Conservation (phyloP, 2,329 filamentous ascomycete species). For the Fusarium lateritium region DNA sequence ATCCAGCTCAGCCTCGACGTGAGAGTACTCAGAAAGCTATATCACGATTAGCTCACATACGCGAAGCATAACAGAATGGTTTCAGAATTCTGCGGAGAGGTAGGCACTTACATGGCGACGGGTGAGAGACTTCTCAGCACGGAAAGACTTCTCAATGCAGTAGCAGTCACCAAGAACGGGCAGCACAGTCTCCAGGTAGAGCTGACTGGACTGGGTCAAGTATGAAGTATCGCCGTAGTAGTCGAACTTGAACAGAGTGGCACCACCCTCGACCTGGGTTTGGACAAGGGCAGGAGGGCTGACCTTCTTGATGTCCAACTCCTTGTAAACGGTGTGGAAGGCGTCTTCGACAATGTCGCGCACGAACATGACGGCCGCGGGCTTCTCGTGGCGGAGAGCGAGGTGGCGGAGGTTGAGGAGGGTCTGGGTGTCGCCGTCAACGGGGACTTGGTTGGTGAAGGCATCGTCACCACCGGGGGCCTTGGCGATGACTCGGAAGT, state of each 20-base stretch:
- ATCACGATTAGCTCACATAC: constrained; percentile 1
- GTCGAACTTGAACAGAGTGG: constrained; percentile 89
- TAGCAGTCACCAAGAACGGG: constrained; percentile 94
- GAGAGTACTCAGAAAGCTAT: constrained; percentile 89
- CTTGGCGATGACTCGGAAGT: constrained; percentile 80
- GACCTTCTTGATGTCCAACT: constrained; percentile 84
- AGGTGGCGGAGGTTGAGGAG: constrained; percentile 88
- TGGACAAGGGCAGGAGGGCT: constrained; percentile 92
- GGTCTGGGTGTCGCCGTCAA: constrained; percentile 54
- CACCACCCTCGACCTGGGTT: constrained; percentile 93
- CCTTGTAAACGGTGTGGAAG: constrained; percentile 84
- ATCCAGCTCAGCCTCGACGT: constrained; percentile 96
- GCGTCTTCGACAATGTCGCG: constrained; percentile 85
- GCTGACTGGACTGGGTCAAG: constrained; percentile 95
- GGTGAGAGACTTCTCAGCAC: constrained; percentile 95
- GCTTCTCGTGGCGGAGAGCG: constrained; percentile 85
- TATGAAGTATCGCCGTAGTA: constrained; percentile 94
- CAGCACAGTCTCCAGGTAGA: constrained; percentile 96
- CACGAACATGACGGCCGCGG: constrained; percentile 89
- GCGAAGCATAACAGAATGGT: too few relatives aligned
- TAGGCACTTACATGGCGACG: constrained; percentile 75
- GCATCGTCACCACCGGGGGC: constrained; percentile 89
- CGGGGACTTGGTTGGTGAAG: constrained; percentile 81
- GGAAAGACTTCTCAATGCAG: constrained; percentile 99
- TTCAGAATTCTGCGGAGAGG: neutral